Evolutionary conservation across 257 asterid genomes (phyloP), one percentile per base, ranked within the genome.

Genomic region (Marsdenia floribunda): DNA sequence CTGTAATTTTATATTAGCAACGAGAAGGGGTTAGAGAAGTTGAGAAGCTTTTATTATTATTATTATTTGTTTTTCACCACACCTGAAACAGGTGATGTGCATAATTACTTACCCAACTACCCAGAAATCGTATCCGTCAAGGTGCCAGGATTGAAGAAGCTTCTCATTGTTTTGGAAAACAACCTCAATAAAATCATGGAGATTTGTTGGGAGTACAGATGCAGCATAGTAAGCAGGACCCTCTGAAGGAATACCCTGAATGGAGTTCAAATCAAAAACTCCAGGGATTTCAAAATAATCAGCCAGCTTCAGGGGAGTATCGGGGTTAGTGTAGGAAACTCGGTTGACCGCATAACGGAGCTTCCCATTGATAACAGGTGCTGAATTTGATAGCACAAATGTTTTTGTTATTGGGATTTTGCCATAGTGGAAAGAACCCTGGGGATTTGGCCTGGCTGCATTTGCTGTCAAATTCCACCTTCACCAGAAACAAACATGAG

Each of bases 391-490:
- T 49, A 95, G 84, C 63, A 88, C 78, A n/a, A 89, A 83, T n/a
- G 91, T 92, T 80, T 91, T 89, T 5, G 96, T 81, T 16, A 84
- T 54, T 12, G 78, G 68, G 42, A 92, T 90, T 19, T n/a, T 78
- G 46, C 99, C 99, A 6, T 95, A 92, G 72, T 92, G 99, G 87
- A 84, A 95, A 18, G 99, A 90, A 1, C 99, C 99, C 79, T 92
- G 97, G 35, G 99, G 99, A 44, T 95, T 95, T 5, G 99, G 99
- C 90, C 99, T 92, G 2, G 99, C 99, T 69, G 99, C 98, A 72
- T 95, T 95, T 60, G 97, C 78, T 72, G 98, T 95, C 85, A 95
- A 80, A 77, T 95, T 95, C 98, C 99, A 89, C 91, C 99, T 95
- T 78, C 82, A 85, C 80, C 11, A 44, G 7, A 33, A 58, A 68